These are phyloP conservation scores for Protea cynaroides DNA, from an alignment of 164 flowering plant genomes.

Conservation along the genomic window DNA sequence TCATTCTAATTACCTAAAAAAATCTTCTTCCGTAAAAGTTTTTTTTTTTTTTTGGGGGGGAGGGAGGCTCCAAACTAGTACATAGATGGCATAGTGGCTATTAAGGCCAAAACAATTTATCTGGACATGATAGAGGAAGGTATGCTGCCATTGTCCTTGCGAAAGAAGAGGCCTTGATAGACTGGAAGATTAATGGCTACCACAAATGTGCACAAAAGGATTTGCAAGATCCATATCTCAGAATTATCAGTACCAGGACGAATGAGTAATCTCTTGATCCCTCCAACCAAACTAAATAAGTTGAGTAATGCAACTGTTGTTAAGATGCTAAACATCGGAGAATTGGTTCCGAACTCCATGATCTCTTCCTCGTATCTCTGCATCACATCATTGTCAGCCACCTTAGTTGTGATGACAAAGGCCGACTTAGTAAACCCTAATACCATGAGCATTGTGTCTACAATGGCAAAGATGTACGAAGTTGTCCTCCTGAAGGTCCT, in stretches of 20 bases:
- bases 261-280: slow-evolving; percentile 13
- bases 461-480: slow-evolving; percentile 21
- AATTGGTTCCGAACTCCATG: slow-evolving; percentile 32
- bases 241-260: neutral
- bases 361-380: slow-evolving; percentile 28
- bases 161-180: slow-evolving; percentile 24
- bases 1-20: too few species aligned
- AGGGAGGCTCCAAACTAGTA: neutral
- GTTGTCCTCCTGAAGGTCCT: slow-evolving; percentile 20
- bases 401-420: slow-evolving; percentile 26
- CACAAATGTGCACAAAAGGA: slow-evolving; percentile 13
- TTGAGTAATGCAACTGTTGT: slow-evolving; percentile 22
- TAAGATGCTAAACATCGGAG: slow-evolving; percentile 31
- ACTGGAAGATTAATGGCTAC: slow-evolving; percentile 23
- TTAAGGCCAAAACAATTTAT: slow-evolving; percentile 14
- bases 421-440: slow-evolving; percentile 17
- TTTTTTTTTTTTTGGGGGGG: too few species aligned
- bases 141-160: slow-evolving; percentile 25
- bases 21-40: too few species aligned
- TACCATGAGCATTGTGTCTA: slow-evolving; percentile 13
- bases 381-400: slow-evolving; percentile 21
- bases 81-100: slow-evolving; percentile 11
- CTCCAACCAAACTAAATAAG: slow-evolving; percentile 15
- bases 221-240: slow-evolving; percentile 16
- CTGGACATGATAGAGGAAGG: slow-evolving; percentile 12